Conservation (phyloP, 495 filamentous ascomycete genomes). For the Penicilliopsis zonata region DNA sequence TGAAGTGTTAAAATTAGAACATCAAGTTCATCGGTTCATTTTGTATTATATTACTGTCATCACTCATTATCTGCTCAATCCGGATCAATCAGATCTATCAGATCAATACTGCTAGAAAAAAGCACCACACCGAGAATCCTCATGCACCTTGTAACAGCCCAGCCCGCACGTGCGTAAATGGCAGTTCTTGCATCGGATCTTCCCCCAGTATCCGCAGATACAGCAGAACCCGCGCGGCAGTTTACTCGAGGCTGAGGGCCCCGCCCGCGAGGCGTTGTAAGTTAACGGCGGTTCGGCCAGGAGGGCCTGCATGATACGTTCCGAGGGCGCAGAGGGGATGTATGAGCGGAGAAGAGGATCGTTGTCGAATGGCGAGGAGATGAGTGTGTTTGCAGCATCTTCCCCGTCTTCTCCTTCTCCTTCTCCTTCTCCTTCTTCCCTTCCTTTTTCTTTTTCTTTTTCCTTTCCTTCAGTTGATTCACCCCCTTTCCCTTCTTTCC, state of each 20-base stretch:
- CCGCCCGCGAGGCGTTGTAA: slow-evolving; percentile 66
- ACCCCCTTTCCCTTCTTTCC: too few relatives aligned
- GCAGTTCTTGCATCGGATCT: slow-evolving; percentile 75
- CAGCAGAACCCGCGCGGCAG: slow-evolving; percentile 70
- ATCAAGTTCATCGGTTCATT: neutral
- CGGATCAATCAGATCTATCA: too few relatives aligned
- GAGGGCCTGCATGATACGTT: slow-evolving; percentile 54
- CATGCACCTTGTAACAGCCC: slow-evolving; percentile 67
- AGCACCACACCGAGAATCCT: slow-evolving; percentile 66
- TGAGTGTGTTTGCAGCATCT: too few relatives aligned
- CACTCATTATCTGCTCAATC: neutral
- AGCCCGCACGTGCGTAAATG: slow-evolving; percentile 70
- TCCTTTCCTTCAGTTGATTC: too few relatives aligned
- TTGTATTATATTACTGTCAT: neutral
- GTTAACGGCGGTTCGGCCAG: slow-evolving; percentile 60
- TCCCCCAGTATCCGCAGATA: slow-evolving; percentile 88
- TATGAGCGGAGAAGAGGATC: slow-evolving; percentile 51
- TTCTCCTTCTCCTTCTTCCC: too few relatives aligned
- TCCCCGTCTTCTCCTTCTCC: too few relatives aligned
- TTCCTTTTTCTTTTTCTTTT: too few relatives aligned
- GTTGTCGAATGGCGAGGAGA: slow-evolving; percentile 36
- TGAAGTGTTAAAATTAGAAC: slow-evolving; percentile 57
- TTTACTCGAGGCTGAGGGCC: slow-evolving; percentile 35
- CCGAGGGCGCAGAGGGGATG: slow-evolving; percentile 51
- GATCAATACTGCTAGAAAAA: slow-evolving; percentile 21